phyloP scores from a whole-genome alignment of 352 stramenopile genomes.

The Pythium insidiosum region DNA sequence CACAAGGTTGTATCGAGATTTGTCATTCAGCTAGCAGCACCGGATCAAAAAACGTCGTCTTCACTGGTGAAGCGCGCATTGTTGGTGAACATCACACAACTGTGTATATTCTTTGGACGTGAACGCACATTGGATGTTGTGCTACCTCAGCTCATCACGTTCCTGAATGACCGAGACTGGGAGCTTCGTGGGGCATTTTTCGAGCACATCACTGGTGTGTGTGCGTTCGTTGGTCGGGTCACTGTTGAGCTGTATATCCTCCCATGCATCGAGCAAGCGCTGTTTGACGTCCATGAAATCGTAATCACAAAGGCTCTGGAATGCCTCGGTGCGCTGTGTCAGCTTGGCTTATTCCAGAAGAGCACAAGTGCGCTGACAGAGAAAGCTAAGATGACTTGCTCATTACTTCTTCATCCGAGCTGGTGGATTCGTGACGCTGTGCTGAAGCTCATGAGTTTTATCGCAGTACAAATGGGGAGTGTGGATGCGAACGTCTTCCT shows the following conservation, averaged over 20 bases:
- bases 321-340: slow-evolving; percentile 87
- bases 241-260: slow-evolving; percentile 95
- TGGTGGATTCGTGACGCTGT: slow-evolving; percentile 86
- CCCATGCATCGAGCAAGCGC: slow-evolving; percentile 94
- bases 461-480: slow-evolving; percentile 80
- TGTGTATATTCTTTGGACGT: slow-evolving; percentile 96
- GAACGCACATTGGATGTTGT: slow-evolving; percentile 94
- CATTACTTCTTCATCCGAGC: slow-evolving; percentile 81
- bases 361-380: slow-evolving; percentile 73
- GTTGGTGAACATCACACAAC: slow-evolving; percentile 90
- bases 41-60: slow-evolving; percentile 84
- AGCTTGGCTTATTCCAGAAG: slow-evolving; percentile 89
- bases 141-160: slow-evolving; percentile 95
- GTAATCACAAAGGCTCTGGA: slow-evolving; percentile 92
- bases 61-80: slow-evolving; percentile 92
- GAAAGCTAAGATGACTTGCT: slow-evolving; percentile 77
- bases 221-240: slow-evolving; percentile 90
- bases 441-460: slow-evolving; percentile 81
- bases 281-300: slow-evolving; percentile 95
- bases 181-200: slow-evolving; percentile 87
- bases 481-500: slow-evolving; percentile 91
- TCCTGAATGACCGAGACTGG: slow-evolving; percentile 95
- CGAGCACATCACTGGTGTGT: slow-evolving; percentile 90
- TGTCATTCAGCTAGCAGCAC: slow-evolving; percentile 90
- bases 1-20: slow-evolving; percentile 93